phyloP scores from a whole-genome alignment of 1,139 yeast genomes.

The Taphrina flavorubra region DNA sequence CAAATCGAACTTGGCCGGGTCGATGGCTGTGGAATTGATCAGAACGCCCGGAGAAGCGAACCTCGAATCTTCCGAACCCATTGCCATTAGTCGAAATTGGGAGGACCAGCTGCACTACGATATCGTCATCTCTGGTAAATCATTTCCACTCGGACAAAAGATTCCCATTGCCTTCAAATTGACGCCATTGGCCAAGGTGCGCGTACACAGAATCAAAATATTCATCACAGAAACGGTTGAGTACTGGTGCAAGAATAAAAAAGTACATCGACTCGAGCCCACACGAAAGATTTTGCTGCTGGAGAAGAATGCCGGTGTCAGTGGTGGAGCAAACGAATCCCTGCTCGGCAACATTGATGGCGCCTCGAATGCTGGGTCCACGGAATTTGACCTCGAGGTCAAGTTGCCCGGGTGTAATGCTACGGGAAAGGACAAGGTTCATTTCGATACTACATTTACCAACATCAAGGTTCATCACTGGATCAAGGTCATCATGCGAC shows the following conservation, averaged over 20 bases:
- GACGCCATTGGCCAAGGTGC: constrained; percentile 85
- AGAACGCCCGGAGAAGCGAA: constrained; percentile 79
- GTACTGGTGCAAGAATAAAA: constrained; percentile 81
- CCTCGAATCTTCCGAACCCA: constrained; percentile 89
- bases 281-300: constrained; percentile 74
- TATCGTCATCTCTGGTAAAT: constrained; percentile 84
- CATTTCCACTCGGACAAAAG: constrained; percentile 79
- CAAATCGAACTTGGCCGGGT: constrained; percentile 72
- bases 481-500: constrained; percentile 82
- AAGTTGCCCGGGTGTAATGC: constrained; percentile 70
- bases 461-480: constrained; percentile 89
- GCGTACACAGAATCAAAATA: constrained; percentile 81
- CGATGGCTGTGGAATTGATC: constrained; percentile 67
- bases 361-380: constrained; percentile 47
- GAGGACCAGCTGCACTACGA: constrained; percentile 80
- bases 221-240: constrained; percentile 88
- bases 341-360: constrained; percentile 56
- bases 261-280: constrained; percentile 92
- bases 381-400: constrained; percentile 81
- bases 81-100: constrained; percentile 89
- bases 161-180: constrained; percentile 83
- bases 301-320: constrained; percentile 60
- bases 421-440: constrained; percentile 57
- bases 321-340: constrained; percentile 42
- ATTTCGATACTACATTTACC: constrained; percentile 80